Conservation (phyloP, 2,329 filamentous ascomycete genomes). For the Chaetomium sp. region DNA sequence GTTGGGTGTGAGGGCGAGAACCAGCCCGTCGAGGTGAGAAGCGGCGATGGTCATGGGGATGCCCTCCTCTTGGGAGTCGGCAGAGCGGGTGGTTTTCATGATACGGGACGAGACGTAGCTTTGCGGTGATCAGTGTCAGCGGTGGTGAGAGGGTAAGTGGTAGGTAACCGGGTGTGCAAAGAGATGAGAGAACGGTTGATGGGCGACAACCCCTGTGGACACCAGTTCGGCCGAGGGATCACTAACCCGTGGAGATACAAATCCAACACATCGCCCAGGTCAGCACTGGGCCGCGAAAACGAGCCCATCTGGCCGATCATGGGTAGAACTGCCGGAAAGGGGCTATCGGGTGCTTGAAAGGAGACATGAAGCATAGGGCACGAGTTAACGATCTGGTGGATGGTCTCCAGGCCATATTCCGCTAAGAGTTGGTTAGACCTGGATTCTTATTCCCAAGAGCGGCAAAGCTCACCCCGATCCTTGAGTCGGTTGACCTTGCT, state of each 20-base stretch:
- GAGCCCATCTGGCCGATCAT: slow-evolving; percentile 86
- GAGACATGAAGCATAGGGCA: slow-evolving; percentile 78
- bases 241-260: slow-evolving; percentile 73
- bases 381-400: slow-evolving; percentile 75
- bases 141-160: neutral
- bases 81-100: slow-evolving; percentile 62
- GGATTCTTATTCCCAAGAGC: neutral
- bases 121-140: slow-evolving; percentile 3
- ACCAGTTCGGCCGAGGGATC: neutral
- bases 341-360: slow-evolving; percentile 65
- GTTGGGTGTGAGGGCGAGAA: slow-evolving; percentile 78
- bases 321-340: slow-evolving; percentile 76
- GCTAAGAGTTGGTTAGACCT: slow-evolving; percentile 13
- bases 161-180: no score
- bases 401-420: slow-evolving; percentile 72
- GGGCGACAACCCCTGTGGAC: neutral
- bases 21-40: slow-evolving; percentile 75
- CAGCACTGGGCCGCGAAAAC: slow-evolving; percentile 63
- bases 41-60: slow-evolving; percentile 73
- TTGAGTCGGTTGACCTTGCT: slow-evolving; percentile 70
- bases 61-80: slow-evolving; percentile 42
- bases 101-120: slow-evolving; percentile 75
- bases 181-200: neutral
- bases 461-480: slow-evolving; percentile 56
- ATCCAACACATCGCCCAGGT: slow-evolving; percentile 66